These are phyloP conservation scores for Euphrasia confusa DNA, from an alignment of 257 asterid species.

Conservation along the genomic window DNA sequence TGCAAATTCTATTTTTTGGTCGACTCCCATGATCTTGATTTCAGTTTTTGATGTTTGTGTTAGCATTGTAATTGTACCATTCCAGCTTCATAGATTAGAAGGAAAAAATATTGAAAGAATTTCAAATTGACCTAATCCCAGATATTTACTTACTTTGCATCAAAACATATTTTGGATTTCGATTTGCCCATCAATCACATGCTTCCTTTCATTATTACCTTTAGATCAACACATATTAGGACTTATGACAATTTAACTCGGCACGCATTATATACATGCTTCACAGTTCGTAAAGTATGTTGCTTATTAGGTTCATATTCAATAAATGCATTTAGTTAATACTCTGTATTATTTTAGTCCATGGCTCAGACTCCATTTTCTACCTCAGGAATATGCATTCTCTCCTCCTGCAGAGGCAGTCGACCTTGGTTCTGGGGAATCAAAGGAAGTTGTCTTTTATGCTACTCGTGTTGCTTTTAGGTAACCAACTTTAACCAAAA, in stretches of 20 bases:
- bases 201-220: background rate
- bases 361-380: conserved; percentile 25
- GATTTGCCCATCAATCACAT: background rate
- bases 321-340: conserved; percentile 20
- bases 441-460: conserved; percentile 69
- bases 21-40: conserved; percentile 12
- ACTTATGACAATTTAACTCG: background rate
- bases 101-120: conserved; percentile 12
- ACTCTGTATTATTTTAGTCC: conserved; percentile 21
- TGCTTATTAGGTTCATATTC: conserved; percentile 18
- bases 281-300: conserved; percentile 7
- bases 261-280: background rate
- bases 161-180: background rate
- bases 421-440: conserved; percentile 89
- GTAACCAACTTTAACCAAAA: conserved; percentile 30
- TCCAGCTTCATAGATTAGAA: conserved; percentile 8
- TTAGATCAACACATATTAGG: background rate
- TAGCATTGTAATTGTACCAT: conserved; percentile 9
- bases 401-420: conserved; percentile 89
- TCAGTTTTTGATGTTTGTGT: conserved; percentile 10
- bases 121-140: conserved; percentile 5
- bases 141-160: conserved; percentile 2
- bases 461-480: conserved; percentile 95
- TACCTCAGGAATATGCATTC: conserved; percentile 84
- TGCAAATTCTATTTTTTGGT: conserved; percentile 10